Evolutionary conservation across 345 rosid species (phyloP).

Genomic region (Gossypium anomalum): DNA sequence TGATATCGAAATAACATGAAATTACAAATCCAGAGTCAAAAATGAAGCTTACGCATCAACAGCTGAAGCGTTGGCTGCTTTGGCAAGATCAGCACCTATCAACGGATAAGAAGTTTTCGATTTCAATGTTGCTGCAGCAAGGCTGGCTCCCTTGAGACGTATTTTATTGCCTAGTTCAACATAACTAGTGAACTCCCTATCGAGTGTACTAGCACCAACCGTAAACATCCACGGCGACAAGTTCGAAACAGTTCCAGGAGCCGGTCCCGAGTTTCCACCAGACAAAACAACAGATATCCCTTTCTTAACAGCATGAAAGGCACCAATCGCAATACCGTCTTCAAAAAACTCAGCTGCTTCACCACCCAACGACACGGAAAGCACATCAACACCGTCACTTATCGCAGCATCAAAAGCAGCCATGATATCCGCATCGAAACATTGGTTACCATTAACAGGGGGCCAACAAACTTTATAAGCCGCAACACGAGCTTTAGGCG

Average conservation of each 20-base stretch:
- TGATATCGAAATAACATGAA: neutral
- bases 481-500: conserved; percentile 59
- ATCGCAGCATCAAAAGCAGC: conserved; percentile 56
- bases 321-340: conserved; percentile 35
- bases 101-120: conserved; percentile 41
- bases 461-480: conserved; percentile 66
- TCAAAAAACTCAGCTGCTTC: conserved; percentile 20
- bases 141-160: conserved; percentile 59
- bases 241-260: conserved; percentile 43
- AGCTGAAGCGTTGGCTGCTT: conserved; percentile 23
- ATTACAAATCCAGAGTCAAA: neutral
- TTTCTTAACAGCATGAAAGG: conserved; percentile 38
- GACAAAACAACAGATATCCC: conserved; percentile 41
- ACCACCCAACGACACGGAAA: conserved; percentile 46
- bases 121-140: conserved; percentile 38
- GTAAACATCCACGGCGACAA: conserved; percentile 77
- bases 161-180: conserved; percentile 43
- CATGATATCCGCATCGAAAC: conserved; percentile 56
- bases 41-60: conserved; percentile 36
- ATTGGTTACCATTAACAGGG: conserved; percentile 22
- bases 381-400: conserved; percentile 48
- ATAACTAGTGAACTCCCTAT: conserved; percentile 55
- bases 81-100: conserved; percentile 45
- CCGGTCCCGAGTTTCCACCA: conserved; percentile 69
- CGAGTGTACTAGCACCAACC: conserved; percentile 72